Base-by-base conservation (phyloP, 768 basidiomycete species). In the Pleurotus pulmonarius region DNA sequence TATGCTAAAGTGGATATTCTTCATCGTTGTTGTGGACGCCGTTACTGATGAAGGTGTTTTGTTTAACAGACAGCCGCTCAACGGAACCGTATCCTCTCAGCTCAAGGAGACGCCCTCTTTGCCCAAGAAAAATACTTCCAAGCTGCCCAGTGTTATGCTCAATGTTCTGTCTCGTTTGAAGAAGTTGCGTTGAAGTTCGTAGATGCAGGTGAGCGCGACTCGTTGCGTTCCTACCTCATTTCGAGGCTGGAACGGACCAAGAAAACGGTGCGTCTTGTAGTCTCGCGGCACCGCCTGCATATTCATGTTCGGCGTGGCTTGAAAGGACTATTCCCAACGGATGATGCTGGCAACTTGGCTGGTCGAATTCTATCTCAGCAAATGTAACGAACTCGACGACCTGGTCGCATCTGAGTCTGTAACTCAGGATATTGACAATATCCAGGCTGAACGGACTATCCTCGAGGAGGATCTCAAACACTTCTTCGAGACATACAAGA, bases 311-410 rank as follows among this genome's bases (percentile, higher is more conserved):
- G 9, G 29, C 11, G 9, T 9, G 29, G 4, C 8, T 11, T 34
- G 4, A 20, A 53, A 98, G 95, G 94, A 97, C 64, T 62, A 90
- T 39, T 94, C 93, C 0, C 95, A 98, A 68, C 82, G 97, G 40
- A 94, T 94, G 88, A 94, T 98, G 86, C 75, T 99, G 16, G 95
- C 97, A 15, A 98, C 94, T 0, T 99, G 97, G 97, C 84, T 99
- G 11, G 88, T 97, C 26, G 97, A 99, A 70, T 93, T 98, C 61
- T 98, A 94, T 67, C 83, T 99, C 13, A 90, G 90, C 71, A 98
- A 97, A 75, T 94, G 92, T 69, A 96, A 97, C 65, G 92, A 96
- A 59, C 75, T 98, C 49, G 97, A 99, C 65, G 97, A 98, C 65
- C 78, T 94, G 15, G 85, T 95, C 24, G 94, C 93, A 0, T 91